These are phyloP conservation scores for Aleurites moluccanus DNA, from an alignment of 441 rosid genomes.

Conservation along the genomic window DNA sequence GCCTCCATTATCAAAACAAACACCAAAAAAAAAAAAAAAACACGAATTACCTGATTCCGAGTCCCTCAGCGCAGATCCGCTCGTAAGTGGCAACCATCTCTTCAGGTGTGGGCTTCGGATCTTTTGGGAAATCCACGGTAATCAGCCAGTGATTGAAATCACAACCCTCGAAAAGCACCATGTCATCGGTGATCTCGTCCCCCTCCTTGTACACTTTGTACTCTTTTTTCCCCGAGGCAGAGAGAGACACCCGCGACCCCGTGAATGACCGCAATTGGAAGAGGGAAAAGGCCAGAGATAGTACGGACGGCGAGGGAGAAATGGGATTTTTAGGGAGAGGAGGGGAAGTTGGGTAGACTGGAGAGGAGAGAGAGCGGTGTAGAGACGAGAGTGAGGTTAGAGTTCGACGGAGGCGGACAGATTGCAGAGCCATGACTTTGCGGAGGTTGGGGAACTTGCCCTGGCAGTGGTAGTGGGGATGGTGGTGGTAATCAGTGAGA, in stretches of 20 bases:
- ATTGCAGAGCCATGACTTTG: constrained; percentile 26
- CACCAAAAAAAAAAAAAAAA: no score
- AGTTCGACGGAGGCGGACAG: constrained; percentile 28
- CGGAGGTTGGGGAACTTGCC: neutral
- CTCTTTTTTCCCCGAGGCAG: constrained; percentile 25
- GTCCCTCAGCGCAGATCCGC: constrained; percentile 64
- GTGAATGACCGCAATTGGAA: constrained; percentile 30
- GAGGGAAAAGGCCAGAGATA: neutral
- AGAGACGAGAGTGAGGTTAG: constrained; percentile 15
- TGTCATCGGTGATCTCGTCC: constrained; percentile 64
- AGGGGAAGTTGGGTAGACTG: neutral
- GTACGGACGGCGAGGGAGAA: neutral
- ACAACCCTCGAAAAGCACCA: constrained; percentile 69
- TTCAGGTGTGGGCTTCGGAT: constrained; percentile 47
- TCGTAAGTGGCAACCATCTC: constrained; percentile 72
- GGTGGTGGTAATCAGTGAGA: neutral
- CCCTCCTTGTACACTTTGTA: constrained; percentile 52
- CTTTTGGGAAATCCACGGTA: constrained; percentile 64
- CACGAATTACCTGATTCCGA: constrained; percentile 50
- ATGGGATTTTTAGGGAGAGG: neutral
- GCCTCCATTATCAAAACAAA: no score
- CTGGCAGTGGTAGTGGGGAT: no score
- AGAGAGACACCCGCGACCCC: constrained; percentile 26
- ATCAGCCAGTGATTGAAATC: constrained; percentile 82
- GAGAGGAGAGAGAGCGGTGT: constrained; percentile 16